These are phyloP conservation scores for Austroboletus niveus DNA, from an alignment of 1,284 basidiomycete genomes.

Conservation along the genomic window DNA sequence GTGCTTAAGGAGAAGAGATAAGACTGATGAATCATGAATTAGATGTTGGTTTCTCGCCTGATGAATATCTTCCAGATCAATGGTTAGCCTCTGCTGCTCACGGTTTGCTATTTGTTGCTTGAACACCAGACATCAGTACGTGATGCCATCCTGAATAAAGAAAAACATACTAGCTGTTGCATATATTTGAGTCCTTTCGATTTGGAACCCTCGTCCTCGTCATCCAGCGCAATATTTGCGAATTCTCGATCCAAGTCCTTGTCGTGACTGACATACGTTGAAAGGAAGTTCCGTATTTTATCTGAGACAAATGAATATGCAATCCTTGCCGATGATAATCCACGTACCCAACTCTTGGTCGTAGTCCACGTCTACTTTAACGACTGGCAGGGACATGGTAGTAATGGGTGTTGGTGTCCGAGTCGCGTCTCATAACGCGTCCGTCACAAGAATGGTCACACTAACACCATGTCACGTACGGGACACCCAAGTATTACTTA, in stretches of 20 bases:
- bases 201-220: constrained; percentile 45
- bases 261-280: constrained; percentile 60
- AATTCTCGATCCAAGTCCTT: constrained; percentile 70
- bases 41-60: constrained; percentile 43
- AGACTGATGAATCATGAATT: background rate
- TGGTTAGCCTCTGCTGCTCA: constrained; percentile 80
- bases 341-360: constrained; percentile 47
- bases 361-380: constrained; percentile 46
- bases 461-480: constrained; percentile 20
- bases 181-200: constrained; percentile 76
- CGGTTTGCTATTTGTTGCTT: constrained; percentile 93
- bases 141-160: constrained; percentile 26
- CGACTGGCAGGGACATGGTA: constrained; percentile 49
- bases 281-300: constrained; percentile 68
- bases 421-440: constrained; percentile 21
- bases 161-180: constrained; percentile 73
- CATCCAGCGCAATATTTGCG: constrained; percentile 68
- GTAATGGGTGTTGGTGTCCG: constrained; percentile 4
- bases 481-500: background rate
- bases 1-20: constrained; percentile 40
- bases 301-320: constrained; percentile 41
- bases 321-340: constrained; percentile 31
- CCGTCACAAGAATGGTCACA: constrained; percentile 25
- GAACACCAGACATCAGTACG: constrained; percentile 23
- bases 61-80: constrained; percentile 81